A percentile compares a stretch with the other conserved stretches of the same genome.
Evolutionary conservation across 345 rosid genomes (phyloP).

Genomic region (Eucalyptus polybractea): DNA sequence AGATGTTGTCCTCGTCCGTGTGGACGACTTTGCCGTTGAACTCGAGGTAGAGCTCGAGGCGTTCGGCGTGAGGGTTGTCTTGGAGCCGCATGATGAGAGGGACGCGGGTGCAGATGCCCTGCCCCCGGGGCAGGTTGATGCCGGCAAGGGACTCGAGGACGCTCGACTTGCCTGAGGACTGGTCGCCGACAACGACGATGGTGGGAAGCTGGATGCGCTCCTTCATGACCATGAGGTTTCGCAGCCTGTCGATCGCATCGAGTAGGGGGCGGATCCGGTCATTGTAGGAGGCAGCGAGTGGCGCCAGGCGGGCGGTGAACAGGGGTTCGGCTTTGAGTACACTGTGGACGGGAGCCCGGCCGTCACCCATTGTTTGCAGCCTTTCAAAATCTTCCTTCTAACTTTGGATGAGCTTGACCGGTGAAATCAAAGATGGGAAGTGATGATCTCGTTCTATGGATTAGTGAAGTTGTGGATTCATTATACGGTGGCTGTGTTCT

Average conservation of each 20-base stretch:
- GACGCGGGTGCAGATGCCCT: background rate
- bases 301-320: background rate
- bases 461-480: background rate
- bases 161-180: constrained; percentile 40
- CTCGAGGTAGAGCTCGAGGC: background rate
- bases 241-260: constrained; percentile 32
- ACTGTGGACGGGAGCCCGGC: background rate
- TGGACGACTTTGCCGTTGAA: background rate
- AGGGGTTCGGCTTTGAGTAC: background rate
- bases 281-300: constrained; percentile 16
- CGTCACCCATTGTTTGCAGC: background rate
- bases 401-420: background rate
- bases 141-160: constrained; percentile 44
- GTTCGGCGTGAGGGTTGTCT: background rate
- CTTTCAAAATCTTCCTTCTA: background rate
- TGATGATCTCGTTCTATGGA: background rate
- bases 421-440: background rate
- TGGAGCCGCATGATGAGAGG: background rate
- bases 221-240: constrained; percentile 18
- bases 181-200: constrained; percentile 47
- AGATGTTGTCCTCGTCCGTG: constrained; percentile 6
- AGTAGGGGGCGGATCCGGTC: constrained; percentile 35
- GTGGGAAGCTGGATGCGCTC: constrained; percentile 52
- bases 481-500: background rate
- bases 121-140: constrained; percentile 1